Evolutionary conservation across 2,329 filamentous ascomycete species (phyloP), one percentile per base, ranked within the genome.

Genomic region (Periglandula ipomoeae): DNA sequence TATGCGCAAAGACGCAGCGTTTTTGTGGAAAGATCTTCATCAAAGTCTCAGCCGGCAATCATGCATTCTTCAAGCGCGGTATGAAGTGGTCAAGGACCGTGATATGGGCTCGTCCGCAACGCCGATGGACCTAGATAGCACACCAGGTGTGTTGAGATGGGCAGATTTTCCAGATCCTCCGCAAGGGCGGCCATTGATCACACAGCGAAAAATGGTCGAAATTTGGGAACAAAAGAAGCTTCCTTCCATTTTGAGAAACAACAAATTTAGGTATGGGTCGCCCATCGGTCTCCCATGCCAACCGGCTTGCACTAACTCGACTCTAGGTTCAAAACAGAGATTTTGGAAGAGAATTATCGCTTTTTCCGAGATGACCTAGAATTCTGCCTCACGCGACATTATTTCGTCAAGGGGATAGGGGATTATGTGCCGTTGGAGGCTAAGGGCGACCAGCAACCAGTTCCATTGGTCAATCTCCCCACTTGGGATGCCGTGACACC

Each of bases 141-240:
- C 64, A 0, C 65, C 65, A 0, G 78, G 76, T 17, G 70, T 73
- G 3, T 59, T 84, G 50, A 67, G 74, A 40, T 84, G 78, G 77
- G 73, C 68, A 5, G 80, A 83, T 54, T 69, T 82, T 40, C 80
- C 81, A 1, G 80, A 83, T 52, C 78, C 79, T 15, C 66, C 71
- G 1, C 68, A 68, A 22, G 67, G 67, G 11, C 65, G 69, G n/a
- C 68, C 73, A 10, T 30, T 66, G 44, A 60, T 79, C 30, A 74
- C 69, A 9, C 72, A 78, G 58, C 69, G 77, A 35, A 78, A 76
- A 57, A 75, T 74, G 61, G 67, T 79, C 6, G 78, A 81, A 55
- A 72, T 81, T n/a, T 70, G 72, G 56, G 69, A 73, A 1, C 73
- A 76, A 54, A 70, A 62, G 45, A 72, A 70, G 43, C 58, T 82